Base-by-base conservation (phyloP, 1,284 basidiomycete species). In the Ustilago cynodontis region DNA sequence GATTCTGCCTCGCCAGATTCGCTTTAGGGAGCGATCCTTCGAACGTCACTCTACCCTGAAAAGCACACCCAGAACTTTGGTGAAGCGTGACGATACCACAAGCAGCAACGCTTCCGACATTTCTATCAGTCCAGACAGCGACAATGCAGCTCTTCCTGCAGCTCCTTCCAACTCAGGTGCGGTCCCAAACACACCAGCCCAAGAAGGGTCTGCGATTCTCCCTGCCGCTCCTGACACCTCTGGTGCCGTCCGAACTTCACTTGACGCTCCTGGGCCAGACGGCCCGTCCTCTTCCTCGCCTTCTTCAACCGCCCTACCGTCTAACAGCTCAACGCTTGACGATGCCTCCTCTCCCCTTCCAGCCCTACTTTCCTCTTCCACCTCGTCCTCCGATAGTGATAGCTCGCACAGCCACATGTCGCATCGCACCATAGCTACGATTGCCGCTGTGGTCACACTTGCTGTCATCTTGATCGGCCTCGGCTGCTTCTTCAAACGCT, bases 251-350 rank as follows among this genome's bases (percentile, higher is more conserved):
- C 5, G n/a, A 16, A 14, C 41, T 43, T 16, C 41, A 9, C 41
- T n/a, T 22, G n/a, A n/a, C n/a, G 6, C 41, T 16, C n/a, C 22
- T 49, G 6, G 22, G 20, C 7, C n/a, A 26, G 45, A 28, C 22
- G 43, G 22, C 7, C 7, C 47, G 13, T 14, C 22, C 14, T 9
- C 26, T 22, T 18, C 33, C 16, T 4, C 55, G 13, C 1, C 47
- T 6, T 16, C 43, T 8, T 22, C 63, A n/a, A 2, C 63, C 16
- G 18, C 41, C 18, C 18, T n/a, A n/a, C 20, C 37, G 5, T 45
- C 50, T 10, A 1, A 57, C 16, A n/a, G 50, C 9, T 7, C 60
- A 35, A 66, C 57, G 64, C 55, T 28, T 66, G 54, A 63, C 59
- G 59, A 71, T 54, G 47, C 63, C 7, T 3, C 37, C 1, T 20